These are phyloP conservation scores for Ziziphus jujuba DNA, from an alignment of 306 rosid species.

Conservation along the genomic window DNA sequence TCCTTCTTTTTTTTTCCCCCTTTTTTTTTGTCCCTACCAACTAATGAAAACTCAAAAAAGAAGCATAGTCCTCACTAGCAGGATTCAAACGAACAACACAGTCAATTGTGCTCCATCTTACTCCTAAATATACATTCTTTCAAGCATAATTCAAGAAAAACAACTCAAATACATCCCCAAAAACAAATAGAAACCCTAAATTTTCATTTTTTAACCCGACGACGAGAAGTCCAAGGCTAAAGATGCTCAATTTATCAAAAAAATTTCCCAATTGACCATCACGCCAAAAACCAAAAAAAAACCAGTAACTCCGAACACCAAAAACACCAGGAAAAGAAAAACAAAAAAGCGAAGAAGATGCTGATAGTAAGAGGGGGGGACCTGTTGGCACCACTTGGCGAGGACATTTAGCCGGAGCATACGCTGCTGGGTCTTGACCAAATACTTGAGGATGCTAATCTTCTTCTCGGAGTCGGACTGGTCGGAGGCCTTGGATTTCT, in stretches of 20 bases:
- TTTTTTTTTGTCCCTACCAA: too few species aligned
- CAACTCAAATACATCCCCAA: background rate
- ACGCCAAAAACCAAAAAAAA: conserved; percentile 1
- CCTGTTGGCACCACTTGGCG: conserved; percentile 98
- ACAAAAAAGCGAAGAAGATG: background rate
- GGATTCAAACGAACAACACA: too few species aligned
- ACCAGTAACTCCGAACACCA: background rate
- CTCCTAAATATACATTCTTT: background rate
- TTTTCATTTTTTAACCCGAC: conserved; percentile 2
- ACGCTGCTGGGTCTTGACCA: conserved; percentile 90
- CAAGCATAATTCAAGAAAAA: background rate
- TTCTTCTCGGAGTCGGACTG: conserved; percentile 84
- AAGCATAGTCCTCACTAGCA: too few species aligned
- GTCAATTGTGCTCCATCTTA: background rate
- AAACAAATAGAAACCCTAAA: conserved; percentile 8
- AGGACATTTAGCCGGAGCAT: conserved; percentile 95
- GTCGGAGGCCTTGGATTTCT: conserved; percentile 68
- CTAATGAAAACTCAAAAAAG: too few species aligned
- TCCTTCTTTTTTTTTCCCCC: too few species aligned
- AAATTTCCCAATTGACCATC: conserved; percentile 12
- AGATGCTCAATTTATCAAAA: conserved; percentile 4
- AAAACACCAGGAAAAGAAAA: too few species aligned
- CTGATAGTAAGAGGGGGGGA: background rate
- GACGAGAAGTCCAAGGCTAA: background rate
- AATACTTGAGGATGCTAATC: conserved; percentile 73